Evolutionary conservation across 2,329 filamentous ascomycete species (phyloP), one percentile per base, ranked within the genome.

Genomic region (Pezicula rhizophila): DNA sequence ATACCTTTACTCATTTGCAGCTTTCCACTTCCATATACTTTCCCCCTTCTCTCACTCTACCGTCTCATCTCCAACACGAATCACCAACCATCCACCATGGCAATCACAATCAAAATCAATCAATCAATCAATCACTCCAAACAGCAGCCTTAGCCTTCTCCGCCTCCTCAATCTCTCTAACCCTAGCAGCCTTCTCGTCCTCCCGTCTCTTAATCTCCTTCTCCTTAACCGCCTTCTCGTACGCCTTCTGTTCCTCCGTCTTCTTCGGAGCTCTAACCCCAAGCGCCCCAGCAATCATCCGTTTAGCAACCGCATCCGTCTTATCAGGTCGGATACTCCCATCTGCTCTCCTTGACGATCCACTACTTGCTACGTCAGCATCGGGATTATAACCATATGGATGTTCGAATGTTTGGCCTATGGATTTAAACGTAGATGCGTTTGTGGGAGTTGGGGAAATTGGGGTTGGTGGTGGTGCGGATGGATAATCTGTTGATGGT

Each of bases 221-320:
- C 68, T 95, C 87, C 60, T 85, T 82, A 52, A 93, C 74, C 1
- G 87, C 85, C 57, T 77, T 80, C 61, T 97, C 91, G 65, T 93
- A 97, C 47, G 89, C 87, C 59, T 77, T 79, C 74, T 96, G 87
- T 70, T 96, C 91, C 54, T 95, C 89, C 1, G 89, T 96, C 66
- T 84, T 79, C 71, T 81, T 85, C 28, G 89, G 89, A 31, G 84
- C 82, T 61, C 84, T 82, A 47, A 96, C 79, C 1, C 93, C 93
- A 56, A 97, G 71, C 0, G 88, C 90, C 3, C 87, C 87, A 1
- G 89, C 90, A 65, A 99, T 97, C 79, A 99, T 77, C 51, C 93
- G 77, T 53, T 87, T 80, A 5, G 93, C 93, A 35, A 95, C 89
- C 1, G 90, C 89, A 52, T 95, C 95, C 53, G 91, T 95, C 74